Percentiles rank a stretch among this genome's conserved stretches.
phyloP scores from a whole-genome alignment of 768 basidiomycete genomes.

The Bullera alba region DNA sequence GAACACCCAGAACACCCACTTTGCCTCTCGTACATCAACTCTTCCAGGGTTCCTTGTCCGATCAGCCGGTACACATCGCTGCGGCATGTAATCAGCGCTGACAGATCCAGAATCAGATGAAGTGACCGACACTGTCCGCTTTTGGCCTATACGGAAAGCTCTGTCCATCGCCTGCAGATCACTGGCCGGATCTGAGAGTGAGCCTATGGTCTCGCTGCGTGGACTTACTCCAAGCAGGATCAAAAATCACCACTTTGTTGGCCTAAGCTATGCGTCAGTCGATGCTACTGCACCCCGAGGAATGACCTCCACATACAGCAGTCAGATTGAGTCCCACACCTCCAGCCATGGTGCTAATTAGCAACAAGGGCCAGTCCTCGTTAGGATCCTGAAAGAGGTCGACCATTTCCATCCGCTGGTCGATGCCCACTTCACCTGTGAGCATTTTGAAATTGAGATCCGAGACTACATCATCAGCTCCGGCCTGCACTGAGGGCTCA shows the following conservation, averaged over 20 bases:
- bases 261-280: conserved; percentile 43
- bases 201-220: not conserved
- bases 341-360: conserved; percentile 85
- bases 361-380: conserved; percentile 65
- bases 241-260: conserved; percentile 90
- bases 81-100: not conserved
- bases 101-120: not conserved
- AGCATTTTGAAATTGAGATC: conserved; percentile 56
- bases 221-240: conserved; percentile 88
- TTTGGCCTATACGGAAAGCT: conserved; percentile 45
- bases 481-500: conserved; percentile 6
- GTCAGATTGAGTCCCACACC: conserved; percentile 86
- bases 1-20: conserved; percentile 14
- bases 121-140: conserved; percentile 35
- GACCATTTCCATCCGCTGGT: conserved; percentile 74
- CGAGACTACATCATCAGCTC: conserved; percentile 19
- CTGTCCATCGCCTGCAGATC: conserved; percentile 60
- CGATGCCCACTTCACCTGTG: conserved; percentile 66
- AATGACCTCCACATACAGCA: conserved; percentile 49
- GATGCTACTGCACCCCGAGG: not conserved
- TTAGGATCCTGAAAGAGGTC: conserved; percentile 69
- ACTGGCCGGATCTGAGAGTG: conserved; percentile 72
- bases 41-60: conserved; percentile 41
- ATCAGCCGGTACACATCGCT: conserved; percentile 44
- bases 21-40: conserved; percentile 43